Evolutionary conservation across 2,329 filamentous ascomycete genomes (phyloP).

Genomic region (Trichophyton mentagrophytes): DNA sequence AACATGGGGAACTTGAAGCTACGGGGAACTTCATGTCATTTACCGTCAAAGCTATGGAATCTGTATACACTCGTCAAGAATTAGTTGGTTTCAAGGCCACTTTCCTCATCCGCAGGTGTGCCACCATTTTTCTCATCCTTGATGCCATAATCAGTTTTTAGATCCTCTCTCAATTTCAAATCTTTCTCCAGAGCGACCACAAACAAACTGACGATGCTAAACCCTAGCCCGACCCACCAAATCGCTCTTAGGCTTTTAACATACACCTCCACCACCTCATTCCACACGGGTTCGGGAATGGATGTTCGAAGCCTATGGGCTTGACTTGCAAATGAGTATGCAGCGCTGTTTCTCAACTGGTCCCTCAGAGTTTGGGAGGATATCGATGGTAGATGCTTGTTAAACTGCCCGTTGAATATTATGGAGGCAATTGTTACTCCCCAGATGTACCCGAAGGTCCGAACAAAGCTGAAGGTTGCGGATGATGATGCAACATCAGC

Average conservation of each 20-base stretch:
- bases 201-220: conserved; percentile 24
- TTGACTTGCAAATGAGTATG: conserved; percentile 5
- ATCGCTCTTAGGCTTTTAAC: conserved; percentile 9
- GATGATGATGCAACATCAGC: conserved; percentile 19
- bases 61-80: background rate
- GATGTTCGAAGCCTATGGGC: background rate
- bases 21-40: too few species aligned
- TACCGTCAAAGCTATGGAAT: too few species aligned
- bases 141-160: conserved; percentile 31
- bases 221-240: conserved; percentile 20
- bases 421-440: conserved; percentile 21
- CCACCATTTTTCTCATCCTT: conserved; percentile 21
- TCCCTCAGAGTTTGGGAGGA: background rate
- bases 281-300: background rate
- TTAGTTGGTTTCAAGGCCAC: background rate
- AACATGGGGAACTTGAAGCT: too few species aligned
- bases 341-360: background rate
- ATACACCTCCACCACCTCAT: conserved; percentile 22
- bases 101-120: background rate
- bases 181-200: conserved; percentile 26
- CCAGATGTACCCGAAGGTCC: conserved; percentile 23
- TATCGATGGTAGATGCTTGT: conserved; percentile 10
- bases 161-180: conserved; percentile 25
- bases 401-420: conserved; percentile 22
- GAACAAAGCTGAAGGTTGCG: conserved; percentile 21